Evolutionary conservation across 1,284 basidiomycete genomes (phyloP).

Genomic region (Ganoderma leucocontextum): DNA sequence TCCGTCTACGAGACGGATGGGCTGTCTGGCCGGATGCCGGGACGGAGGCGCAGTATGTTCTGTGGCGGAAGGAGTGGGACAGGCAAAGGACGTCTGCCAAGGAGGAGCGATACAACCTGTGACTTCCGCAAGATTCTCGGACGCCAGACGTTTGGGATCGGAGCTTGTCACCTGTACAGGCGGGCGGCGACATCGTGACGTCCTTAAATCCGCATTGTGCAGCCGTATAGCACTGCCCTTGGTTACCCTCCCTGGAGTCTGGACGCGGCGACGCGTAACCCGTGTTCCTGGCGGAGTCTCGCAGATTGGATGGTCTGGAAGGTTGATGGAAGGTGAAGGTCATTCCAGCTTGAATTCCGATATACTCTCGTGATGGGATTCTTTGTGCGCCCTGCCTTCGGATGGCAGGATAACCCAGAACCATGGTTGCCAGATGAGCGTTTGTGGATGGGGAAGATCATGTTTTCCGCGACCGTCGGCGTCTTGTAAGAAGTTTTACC

Average conservation of each 20-base stretch:
- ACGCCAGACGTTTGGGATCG: neutral
- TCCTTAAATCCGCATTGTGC: neutral
- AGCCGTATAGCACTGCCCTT: neutral
- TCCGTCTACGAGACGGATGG: conserved; percentile 84
- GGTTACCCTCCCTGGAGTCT: neutral
- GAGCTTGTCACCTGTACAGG: neutral
- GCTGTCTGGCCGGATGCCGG: conserved; percentile 78
- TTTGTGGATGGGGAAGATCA: neutral
- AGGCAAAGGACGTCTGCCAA: conserved; percentile 17
- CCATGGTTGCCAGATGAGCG: neutral
- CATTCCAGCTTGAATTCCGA: neutral
- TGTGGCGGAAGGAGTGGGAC: conserved; percentile 63
- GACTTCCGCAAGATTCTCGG: neutral
- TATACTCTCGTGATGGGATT: neutral
- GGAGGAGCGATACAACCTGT: conserved; percentile 5
- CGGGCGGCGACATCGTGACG: neutral
- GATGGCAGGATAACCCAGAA: neutral
- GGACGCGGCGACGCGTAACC: neutral
- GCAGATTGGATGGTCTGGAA: neutral
- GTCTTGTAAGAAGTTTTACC: neutral
- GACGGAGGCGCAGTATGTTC: conserved; percentile 67
- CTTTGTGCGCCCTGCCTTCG: neutral
- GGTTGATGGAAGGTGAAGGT: neutral
- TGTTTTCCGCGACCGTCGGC: neutral
- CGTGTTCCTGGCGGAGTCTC: neutral